Evolutionary conservation across 129 eudicot species (phyloP), one percentile per base, ranked within the genome.

Genomic region (Helichrysum umbraculigerum): DNA sequence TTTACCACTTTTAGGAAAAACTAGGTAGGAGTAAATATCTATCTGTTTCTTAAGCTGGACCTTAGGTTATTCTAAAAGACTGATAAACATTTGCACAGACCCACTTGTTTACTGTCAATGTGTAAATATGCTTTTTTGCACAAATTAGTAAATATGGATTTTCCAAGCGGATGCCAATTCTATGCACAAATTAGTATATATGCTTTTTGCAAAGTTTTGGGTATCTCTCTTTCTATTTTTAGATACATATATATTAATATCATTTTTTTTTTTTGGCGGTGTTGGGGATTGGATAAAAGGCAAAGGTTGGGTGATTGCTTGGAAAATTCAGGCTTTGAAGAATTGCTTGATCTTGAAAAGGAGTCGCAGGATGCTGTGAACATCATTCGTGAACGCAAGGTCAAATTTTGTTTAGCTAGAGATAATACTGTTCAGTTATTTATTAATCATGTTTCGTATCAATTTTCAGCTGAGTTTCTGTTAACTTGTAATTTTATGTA

Each of bases 231-330:
- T 6, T 51, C 1, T 7, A 15, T 73, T 19, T 10, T 22, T 35
- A 1, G 9, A 39, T 6, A 39, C 10, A 41, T 41, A 9, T 9
- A 41, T 41, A 39, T 39, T 37, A 37, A 39, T 8, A 1, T n/a
- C 39, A 17, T 35, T 50, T 50, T 2, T 21, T 32, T 6, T 4
- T 56, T 32, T 72, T 11, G 6, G 37, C 32, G 78, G 47, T 62
- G 39, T 16, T 76, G 71, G 79, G 79, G 72, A 32, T 12, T 19
- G 75, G 33, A 10, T 47, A 80, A 70, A 33, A 91, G 96, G 87
- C 95, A 82, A 68, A 85, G 96, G 87, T 82, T 84, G 88, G 97
- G 97, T 5, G 96, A 92, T 83, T 70, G 91, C 80, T 82, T 92
- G 83, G 83, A 89, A 17, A 87, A 81, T 78, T 42, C 84, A 69